Base-by-base conservation (phyloP, 352 stramenopile species). In the Saprolegnia diclina region DNA sequence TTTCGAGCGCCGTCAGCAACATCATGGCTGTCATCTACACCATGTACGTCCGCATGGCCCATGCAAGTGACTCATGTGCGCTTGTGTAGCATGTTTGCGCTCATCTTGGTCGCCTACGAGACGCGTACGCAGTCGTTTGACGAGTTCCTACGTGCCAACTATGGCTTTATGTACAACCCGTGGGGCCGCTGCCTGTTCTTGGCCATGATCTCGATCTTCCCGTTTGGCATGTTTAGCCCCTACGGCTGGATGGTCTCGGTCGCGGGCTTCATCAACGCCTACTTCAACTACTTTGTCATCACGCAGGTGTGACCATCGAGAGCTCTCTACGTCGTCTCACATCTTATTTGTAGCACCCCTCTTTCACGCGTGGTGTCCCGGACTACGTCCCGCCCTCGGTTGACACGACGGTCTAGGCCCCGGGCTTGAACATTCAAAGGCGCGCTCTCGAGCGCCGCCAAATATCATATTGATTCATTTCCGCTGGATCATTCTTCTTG, bases 261-360 rank as follows among this genome's bases (percentile, higher is more conserved):
- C 26, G 44, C 74, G 42, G 87, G 85, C 29, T 95, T 94, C 55
- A 67, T 79, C 53, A 93, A 95, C 67, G 85, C 84, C n/a, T 92
- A 92, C 76, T 93, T 95, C 71, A 95, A 94, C 76, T 94, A 87
- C 75, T 94, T 87, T 72, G 86, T 92, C 68, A 94, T 94, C 78
- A 92, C 78, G 73, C 92, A 92, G 78, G 77, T 83, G 66, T 5
- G 40, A 53, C 6, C 65, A 42, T 64, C 56, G 0, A 65, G 2
- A 13, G 56, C 13, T 22, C 53, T 18, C 52, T 26, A 52, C 2
- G 21, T 18, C 6, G 19, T 40, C 29, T 21, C 42, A 55, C 53
- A 19, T n/a, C 42, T 69, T 21, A 50, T 44, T 29, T 42, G 56
- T 55, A 83, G 78, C 83, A 92, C 71, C 86, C 86, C 52, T 92